Base-by-base conservation (phyloP, 208 protist genomes). In the Lotmaria passim region DNA sequence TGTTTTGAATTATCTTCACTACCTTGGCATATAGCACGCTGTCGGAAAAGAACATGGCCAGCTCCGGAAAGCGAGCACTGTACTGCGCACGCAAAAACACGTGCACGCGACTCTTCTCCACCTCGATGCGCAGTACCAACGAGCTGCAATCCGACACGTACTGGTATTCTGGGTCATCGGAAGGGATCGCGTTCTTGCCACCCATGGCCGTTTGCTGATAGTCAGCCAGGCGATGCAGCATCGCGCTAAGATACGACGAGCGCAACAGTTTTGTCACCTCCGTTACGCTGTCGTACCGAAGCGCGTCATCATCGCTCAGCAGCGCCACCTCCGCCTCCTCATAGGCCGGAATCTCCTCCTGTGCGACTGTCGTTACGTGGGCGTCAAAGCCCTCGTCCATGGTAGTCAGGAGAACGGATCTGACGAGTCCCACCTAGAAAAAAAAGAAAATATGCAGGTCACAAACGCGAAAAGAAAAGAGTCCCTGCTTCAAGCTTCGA, bases 11-110 rank as follows among this genome's bases (percentile, higher is more conserved):
- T 12, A 93, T 58, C 43, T 90, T 90, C 33, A 96, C 85, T 44
- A 95, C 85, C 56, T 90, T 89, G 46, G 85, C 83, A 73, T 97
- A 97, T 0, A 90, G 60, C n/a, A 96, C 86, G 51, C 78, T 81
- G 66, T 97, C 89, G 7, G 87, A 81, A 65, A 95, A 89, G 50
- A 97, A 94, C 81, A 93, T 88, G 23, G 86, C 86, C 12, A 98
- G 82, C 72, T 98, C 93, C 0, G 91, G 91, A 57, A 98, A 98
- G 53, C 88, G 79, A 7, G 86, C 68, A 53, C 72, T 81, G 79
- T 97, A 98, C 66, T 97, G 92, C 1, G 93, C 91, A 24, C 90
- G 82, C 21, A 96, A 65, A 71, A 93, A 96, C 12, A 94, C 90
- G 63, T 90, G 79, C 41, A 94, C 91, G 19, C 91, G 85, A 50